Conservation (phyloP, 2,329 filamentous ascomycete genomes). For the Apiospora malaysiana region DNA sequence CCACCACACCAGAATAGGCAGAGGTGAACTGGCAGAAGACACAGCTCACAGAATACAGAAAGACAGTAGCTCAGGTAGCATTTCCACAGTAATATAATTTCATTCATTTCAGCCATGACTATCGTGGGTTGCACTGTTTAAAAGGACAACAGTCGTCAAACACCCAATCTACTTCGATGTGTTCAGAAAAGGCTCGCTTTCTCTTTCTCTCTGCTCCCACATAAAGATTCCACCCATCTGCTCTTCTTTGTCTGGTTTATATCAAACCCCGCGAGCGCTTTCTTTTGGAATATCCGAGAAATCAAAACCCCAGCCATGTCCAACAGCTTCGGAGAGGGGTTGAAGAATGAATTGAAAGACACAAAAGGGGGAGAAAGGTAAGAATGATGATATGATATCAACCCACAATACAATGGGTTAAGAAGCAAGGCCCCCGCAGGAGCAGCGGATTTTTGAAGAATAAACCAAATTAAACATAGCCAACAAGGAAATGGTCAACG, state of each 20-base stretch:
- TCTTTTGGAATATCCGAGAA: slow-evolving; percentile 3
- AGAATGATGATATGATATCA: background rate
- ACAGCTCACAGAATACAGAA: background rate
- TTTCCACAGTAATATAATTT: background rate
- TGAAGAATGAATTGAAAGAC: background rate
- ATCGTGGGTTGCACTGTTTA: background rate
- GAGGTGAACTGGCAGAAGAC: background rate
- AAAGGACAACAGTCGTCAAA: background rate
- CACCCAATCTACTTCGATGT: background rate
- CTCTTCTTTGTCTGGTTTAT: background rate
- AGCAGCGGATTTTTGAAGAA: background rate
- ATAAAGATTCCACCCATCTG: background rate
- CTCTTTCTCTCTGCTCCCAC: background rate
- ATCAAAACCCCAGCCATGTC: background rate
- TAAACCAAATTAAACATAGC: background rate
- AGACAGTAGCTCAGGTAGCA: background rate
- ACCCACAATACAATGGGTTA: background rate
- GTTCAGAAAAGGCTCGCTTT: background rate
- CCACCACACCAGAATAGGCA: background rate
- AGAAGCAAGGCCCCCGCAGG: background rate
- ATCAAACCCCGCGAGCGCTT: background rate
- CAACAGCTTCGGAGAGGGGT: background rate
- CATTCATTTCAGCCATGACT: slow-evolving; percentile 14
- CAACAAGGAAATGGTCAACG: background rate
- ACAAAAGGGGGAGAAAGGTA: background rate